A percentile compares a stretch with the other conserved stretches of the same genome.
Conservation (phyloP, 352 stramenopile genomes). For the Phytophthora boehmeriae region DNA sequence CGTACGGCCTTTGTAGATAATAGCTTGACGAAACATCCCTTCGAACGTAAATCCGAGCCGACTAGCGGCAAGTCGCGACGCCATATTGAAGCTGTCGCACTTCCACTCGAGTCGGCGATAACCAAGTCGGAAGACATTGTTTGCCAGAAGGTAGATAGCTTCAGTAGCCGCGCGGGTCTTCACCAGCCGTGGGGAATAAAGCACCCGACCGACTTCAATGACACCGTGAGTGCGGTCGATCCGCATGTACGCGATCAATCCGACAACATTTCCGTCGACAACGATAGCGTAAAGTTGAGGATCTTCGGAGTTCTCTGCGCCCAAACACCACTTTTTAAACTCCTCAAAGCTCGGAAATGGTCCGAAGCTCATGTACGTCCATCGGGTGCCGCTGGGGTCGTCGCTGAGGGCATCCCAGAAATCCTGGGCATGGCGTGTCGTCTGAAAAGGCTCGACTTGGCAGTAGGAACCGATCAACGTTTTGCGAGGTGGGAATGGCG, state of each 20-base stretch:
- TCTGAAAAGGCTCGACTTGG: slow-evolving; percentile 16
- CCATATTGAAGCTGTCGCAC: slow-evolving; percentile 6
- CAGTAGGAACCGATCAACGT: slow-evolving; percentile 22
- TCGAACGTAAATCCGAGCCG: slow-evolving; percentile 5
- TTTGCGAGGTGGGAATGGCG: slow-evolving; percentile 12
- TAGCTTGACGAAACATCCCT: slow-evolving; percentile 7
- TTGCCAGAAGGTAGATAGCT: slow-evolving; percentile 23
- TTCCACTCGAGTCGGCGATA: slow-evolving; percentile 7
- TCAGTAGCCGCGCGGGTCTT: slow-evolving; percentile 12
- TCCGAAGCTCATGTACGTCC: slow-evolving; percentile 27
- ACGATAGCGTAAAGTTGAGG: slow-evolving; percentile 24
- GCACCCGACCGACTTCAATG: slow-evolving; percentile 15
- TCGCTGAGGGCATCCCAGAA: slow-evolving; percentile 19
- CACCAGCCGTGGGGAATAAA: slow-evolving; percentile 9
- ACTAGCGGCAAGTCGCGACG: background rate
- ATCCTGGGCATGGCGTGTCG: slow-evolving; percentile 11
- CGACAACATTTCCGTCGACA: slow-evolving; percentile 13
- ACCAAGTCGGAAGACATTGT: slow-evolving; percentile 2
- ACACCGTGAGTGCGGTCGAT: slow-evolving; percentile 20
- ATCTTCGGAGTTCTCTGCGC: background rate
- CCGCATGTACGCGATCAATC: slow-evolving; percentile 24
- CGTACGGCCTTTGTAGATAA: slow-evolving; percentile 1
- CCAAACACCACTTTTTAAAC: slow-evolving; percentile 16
- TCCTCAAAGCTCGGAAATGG: slow-evolving; percentile 17
- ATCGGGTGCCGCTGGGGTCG: slow-evolving; percentile 15